A percentile compares a stretch with the other conserved stretches of the same genome.
These are phyloP conservation scores for Arxiozyma slooffiae DNA, from an alignment of 1,139 yeast species.

Conservation along the genomic window DNA sequence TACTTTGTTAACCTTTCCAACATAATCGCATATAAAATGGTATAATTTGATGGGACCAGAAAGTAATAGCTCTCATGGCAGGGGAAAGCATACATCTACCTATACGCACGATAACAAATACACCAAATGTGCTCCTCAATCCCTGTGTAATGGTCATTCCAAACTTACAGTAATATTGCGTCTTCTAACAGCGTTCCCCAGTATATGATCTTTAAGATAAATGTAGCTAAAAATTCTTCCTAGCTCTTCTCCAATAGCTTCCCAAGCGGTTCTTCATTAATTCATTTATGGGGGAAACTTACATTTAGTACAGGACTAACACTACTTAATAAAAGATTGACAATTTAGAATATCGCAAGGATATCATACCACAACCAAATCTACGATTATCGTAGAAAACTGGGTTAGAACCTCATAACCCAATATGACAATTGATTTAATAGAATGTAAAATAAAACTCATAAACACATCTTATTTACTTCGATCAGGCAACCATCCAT, in stretches of 20 bases:
- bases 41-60: conserved; percentile 11
- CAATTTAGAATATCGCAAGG: conserved; percentile 77
- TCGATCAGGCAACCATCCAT: conserved; percentile 77
- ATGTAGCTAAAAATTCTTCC: conserved; percentile 75
- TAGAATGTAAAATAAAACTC: conserved; percentile 60
- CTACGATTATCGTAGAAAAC: conserved; percentile 78
- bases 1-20: conserved; percentile 9
- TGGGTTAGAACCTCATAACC: conserved; percentile 71
- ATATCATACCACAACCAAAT: conserved; percentile 75
- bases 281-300: conserved; percentile 57
- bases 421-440: conserved; percentile 72
- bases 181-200: conserved; percentile 65
- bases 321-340: conserved; percentile 79
- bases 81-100: conserved; percentile 61
- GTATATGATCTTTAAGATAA: conserved; percentile 74
- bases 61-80: conserved; percentile 44
- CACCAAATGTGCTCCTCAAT: conserved; percentile 95
- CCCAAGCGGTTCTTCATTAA: conserved; percentile 70
- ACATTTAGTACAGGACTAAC: conserved; percentile 78
- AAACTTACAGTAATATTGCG: conserved; percentile 56
- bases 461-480: conserved; percentile 50
- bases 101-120: conserved; percentile 82
- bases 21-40: conserved; percentile 4
- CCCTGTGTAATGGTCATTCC: conserved; percentile 73
- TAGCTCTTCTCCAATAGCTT: conserved; percentile 71